Evolutionary conservation across 768 basidiomycete genomes (phyloP), one percentile per base, ranked within the genome.

Genomic region (Hypsizygus marmoreus): DNA sequence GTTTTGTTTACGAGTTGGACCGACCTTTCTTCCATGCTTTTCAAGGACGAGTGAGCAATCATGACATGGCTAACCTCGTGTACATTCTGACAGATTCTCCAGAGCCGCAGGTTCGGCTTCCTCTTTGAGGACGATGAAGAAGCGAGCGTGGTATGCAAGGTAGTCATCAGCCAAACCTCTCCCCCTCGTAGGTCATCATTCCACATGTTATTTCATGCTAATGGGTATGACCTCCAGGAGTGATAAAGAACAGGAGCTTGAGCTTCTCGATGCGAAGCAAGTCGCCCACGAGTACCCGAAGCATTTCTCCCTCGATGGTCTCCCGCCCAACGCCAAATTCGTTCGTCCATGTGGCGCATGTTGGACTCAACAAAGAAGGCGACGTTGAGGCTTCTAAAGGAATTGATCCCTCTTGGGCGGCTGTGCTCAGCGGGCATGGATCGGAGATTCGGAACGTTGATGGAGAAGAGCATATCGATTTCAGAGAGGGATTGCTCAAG

Each of bases 1-100:
- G 70, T 36, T 77, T 86, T 56, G 76, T 83, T 42, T 97, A 95
- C 63, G 77, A 80, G 55, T 76, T 86, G 54, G 92, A 97, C 64
- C 81, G 87, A 45, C 88, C 91, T 2, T 95, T 95, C 71, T 97
- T 97, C 68, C 92, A 97, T 65, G 77, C 84, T 29, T 95, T 95
- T 66, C 80, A 84, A 35, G 90, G 89, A 31, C 80, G 86, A 69
- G 94, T 95, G 59, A 61, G 89, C 73, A 3, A 16, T 40, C 26
- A 19, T n/a, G 40, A 26, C 20, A 40, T 36, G 30, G 17, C 8
- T 31, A 47, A 29, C 19, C 29, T 22, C 17, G 32, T n/a, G 9
- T 43, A 66, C 7, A 69, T 66, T 75, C 78, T 58, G 79, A 77
- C 24, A 72, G 79, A 48, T 81, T 79, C 50, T 49, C 17, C 50